Evolutionary conservation across 306 rosid species (phyloP).

Genomic region (Lathyrus oleraceus): DNA sequence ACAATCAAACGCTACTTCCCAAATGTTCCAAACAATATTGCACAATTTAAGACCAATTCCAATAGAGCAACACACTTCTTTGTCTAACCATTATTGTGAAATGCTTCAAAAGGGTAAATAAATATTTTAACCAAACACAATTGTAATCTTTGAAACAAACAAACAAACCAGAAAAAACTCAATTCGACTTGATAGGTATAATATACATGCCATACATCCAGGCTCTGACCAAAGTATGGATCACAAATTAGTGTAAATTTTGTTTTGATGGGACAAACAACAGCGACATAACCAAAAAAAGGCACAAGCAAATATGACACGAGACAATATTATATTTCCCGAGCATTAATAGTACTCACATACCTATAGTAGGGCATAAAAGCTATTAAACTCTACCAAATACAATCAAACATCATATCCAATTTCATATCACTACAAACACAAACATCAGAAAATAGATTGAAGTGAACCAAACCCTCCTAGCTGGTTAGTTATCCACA

Average conservation of each 20-base stretch:
- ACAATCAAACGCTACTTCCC: not conserved
- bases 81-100: not conserved
- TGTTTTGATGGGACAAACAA: not conserved
- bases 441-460: not conserved
- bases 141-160: not conserved
- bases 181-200: not conserved
- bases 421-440: not conserved
- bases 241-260: slow-evolving; percentile 9
- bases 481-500: slow-evolving; percentile 1
- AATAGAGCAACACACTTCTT: not conserved
- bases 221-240: slow-evolving; percentile 29
- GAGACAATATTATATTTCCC: slow-evolving; percentile 4
- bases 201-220: not conserved
- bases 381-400: not conserved
- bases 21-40: not conserved
- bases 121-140: not conserved
- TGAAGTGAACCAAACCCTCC: not conserved
- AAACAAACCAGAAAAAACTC: not conserved
- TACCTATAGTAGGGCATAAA: not conserved
- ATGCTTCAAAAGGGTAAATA: slow-evolving; percentile 30
- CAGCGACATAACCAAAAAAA: not conserved
- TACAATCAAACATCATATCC: not conserved
- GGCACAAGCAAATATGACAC: slow-evolving; percentile 20
- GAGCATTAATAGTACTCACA: not conserved
- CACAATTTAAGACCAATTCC: slow-evolving; percentile 17